Percentiles rank a stretch among this genome's conserved stretches.
Evolutionary conservation across 306 rosid species (phyloP).

Genomic region (Quercus cerris): DNA sequence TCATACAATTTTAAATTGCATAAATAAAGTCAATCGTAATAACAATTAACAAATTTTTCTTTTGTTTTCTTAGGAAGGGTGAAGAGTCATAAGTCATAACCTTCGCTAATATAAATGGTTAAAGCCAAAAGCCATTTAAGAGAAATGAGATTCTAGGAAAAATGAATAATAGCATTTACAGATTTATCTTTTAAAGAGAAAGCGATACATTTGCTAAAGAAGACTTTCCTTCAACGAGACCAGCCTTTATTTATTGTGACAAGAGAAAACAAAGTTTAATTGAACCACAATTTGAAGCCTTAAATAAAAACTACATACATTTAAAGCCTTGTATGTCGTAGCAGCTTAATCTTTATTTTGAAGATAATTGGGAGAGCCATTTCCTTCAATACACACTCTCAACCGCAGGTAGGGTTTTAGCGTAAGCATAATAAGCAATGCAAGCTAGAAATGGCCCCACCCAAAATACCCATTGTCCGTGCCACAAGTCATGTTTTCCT

Average conservation of each 20-base stretch:
- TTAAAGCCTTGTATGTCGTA: neutral
- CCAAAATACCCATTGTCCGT: slow-evolving; percentile 29
- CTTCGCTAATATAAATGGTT: no score
- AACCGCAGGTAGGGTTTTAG: neutral
- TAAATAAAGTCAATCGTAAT: no score
- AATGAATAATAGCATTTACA: neutral
- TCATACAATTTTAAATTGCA: no score
- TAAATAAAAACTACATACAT: neutral
- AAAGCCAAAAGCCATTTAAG: no score
- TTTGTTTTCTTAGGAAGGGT: no score
- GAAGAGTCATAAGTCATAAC: no score
- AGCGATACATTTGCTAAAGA: neutral
- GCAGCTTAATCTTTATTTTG: no score
- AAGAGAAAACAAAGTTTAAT: neutral
- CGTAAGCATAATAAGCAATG: neutral
- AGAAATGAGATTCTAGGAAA: neutral
- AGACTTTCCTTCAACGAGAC: neutral
- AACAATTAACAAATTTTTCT: no score
- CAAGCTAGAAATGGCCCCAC: slow-evolving; percentile 22
- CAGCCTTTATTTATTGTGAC: no score
- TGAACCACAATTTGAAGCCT: neutral
- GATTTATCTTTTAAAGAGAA: neutral
- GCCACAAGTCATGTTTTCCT: slow-evolving; percentile 11
- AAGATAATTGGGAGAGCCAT: no score
- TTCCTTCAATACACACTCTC: neutral